phyloP scores from a whole-genome alignment of 805 yeast genomes.

The Spathaspora gorwiae region DNA sequence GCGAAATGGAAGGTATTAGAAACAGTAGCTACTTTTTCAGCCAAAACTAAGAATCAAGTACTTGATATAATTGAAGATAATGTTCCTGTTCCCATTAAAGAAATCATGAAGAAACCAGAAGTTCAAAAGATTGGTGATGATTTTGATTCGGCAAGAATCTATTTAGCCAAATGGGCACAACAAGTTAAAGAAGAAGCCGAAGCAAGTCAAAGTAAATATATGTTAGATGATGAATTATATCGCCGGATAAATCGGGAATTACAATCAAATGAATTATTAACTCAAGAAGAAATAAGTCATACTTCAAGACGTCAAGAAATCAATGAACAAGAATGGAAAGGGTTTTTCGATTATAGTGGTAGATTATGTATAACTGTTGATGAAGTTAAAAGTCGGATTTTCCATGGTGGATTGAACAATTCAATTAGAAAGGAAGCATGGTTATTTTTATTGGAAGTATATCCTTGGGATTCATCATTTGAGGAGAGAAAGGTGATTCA shows the following conservation, averaged over 20 bases:
- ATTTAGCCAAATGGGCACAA: constrained; percentile 94
- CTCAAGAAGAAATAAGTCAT: constrained; percentile 54
- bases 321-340: constrained; percentile 72
- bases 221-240: constrained; percentile 57
- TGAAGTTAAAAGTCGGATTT: constrained; percentile 78
- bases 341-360: constrained; percentile 78
- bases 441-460: constrained; percentile 78
- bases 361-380: constrained; percentile 63
- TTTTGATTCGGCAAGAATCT: constrained; percentile 87
- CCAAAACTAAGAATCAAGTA: constrained; percentile 46
- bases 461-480: constrained; percentile 79
- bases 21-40: constrained; percentile 74
- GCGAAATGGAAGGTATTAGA: constrained; percentile 87
- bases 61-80: constrained; percentile 60
- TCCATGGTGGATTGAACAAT: constrained; percentile 80
- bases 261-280: constrained; percentile 53
- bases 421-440: constrained; percentile 70
- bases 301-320: constrained; percentile 67
- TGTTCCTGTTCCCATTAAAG: constrained; percentile 56
- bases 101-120: constrained; percentile 68
- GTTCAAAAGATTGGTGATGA: constrained; percentile 80
- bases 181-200: constrained; percentile 89
- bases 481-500: constrained; percentile 62
- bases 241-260: constrained; percentile 55
- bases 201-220: constrained; percentile 46